Evolutionary conservation across 129 eudicot species (phyloP), one percentile per base, ranked within the genome.

Genomic region (Erigeron canadensis): DNA sequence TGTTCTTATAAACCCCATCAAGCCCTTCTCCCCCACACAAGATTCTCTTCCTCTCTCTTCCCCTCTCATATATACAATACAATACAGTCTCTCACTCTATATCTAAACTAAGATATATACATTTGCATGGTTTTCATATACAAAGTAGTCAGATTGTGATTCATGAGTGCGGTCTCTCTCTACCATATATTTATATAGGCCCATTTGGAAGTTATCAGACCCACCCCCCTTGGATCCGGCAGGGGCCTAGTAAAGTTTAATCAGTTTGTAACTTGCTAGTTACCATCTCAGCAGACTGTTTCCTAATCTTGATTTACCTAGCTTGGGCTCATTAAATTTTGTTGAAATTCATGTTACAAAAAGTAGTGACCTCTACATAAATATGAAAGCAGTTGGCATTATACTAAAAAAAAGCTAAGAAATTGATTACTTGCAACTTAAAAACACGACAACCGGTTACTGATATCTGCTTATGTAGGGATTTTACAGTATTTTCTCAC

Each of bases 121-220:
- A 58, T 53, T 76, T 72, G 63, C 74, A 46, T 79, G 78, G 76
- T 74, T 77, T 71, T 75, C 80, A 75, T 65, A 62, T 57, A 65
- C 83, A 44, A 47, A 46, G 56, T n/a, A n/a, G n/a, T 59, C 78
- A 71, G 69, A 68, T 64, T 70, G 70, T 83, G 84, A 85, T 76
- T 70, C 77, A 87, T 90, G 95, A 82, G 82, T 56, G 80, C 81
- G 83, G 72, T 75, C 79, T 76, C 68, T 75, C 64, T 66, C 51
- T 63, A 63, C 84, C 71, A 82, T 44, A n/a, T n/a, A 28, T 28
- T 0, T 28, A 28, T 28, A 28, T 23, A 2, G 34, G 34, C 1
- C 1, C 34, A 23, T 28, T 28, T 0, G 34, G 34, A 28, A 28
- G 34, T 28, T 28, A 28, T 28, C 34, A 3, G 34, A 3, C 3